Evolutionary conservation across 2,329 filamentous ascomycete genomes (phyloP), one percentile per base, ranked within the genome.

Genomic region (Achaetomium macrosporum): DNA sequence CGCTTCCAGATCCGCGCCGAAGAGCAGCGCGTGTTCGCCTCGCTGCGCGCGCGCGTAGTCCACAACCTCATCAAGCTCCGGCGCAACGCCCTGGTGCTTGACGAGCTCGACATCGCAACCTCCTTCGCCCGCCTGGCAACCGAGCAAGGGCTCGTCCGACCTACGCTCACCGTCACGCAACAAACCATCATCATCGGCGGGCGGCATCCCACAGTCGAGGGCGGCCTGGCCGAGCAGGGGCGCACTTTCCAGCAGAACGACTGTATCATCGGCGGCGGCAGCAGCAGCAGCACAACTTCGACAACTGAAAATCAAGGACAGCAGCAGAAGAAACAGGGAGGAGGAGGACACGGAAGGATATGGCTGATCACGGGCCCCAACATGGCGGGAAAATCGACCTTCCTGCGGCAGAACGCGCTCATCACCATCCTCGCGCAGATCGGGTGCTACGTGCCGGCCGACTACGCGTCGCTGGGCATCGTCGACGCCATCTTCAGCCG

Each of bases 311-410:
- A 16, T 17, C 46, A 49, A 7, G 41, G 43, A 20, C 70, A 87
- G 25, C 20, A 19, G 25, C 25, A 37, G 13, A n/a, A 37, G 15
- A n/a, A 37, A 8, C 2, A 37, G 35, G 17, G 9, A 16, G 12
- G 30, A 6, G 49, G 47, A 10, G 42, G 43, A 15, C 70, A 87
- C 74, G 76, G 82, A 73, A 62, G 76, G 74, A 50, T 88, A 71
- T 74, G 85, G 84, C 63, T 81, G 68, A 73, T 92, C 79, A 79
- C 88, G 61, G 74, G 93, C 0, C 93, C 93, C n/a, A 99, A 99
- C 70, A 99, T 99, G 93, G 93, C 87, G 1, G 93, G 93, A 44
- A 99, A 99, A 72, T 92, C 87, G 67, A 99, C 93, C 0, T 99
- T 96, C 65, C 76, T 99, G 5, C 87, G 93, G 1, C 95, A 99